These are phyloP conservation scores for Pichia californica DNA, from an alignment of 805 yeast genomes.

Conservation along the genomic window DNA sequence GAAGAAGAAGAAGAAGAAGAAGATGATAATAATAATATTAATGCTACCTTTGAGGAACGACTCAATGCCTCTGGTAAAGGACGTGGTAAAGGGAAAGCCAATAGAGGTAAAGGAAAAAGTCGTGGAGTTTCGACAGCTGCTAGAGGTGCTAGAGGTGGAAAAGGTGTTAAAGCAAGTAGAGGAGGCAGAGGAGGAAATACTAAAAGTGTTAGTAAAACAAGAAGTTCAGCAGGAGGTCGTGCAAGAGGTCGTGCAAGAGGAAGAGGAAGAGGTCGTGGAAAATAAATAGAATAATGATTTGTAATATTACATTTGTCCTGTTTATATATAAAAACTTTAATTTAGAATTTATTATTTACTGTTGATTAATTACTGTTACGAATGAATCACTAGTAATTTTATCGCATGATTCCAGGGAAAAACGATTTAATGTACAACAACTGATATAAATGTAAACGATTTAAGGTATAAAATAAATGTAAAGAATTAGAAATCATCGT, in stretches of 20 bases:
- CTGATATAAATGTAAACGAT: neutral
- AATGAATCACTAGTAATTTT: too few relatives aligned
- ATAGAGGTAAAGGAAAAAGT: slow-evolving; percentile 4
- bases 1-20: slow-evolving; percentile 1
- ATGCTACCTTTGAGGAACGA: slow-evolving; percentile 1
- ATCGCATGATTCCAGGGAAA: too few relatives aligned
- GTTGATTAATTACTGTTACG: too few relatives aligned
- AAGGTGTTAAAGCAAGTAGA: neutral
- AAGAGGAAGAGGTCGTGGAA: neutral
- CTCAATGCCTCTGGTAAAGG: neutral
- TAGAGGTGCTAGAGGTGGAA: neutral
- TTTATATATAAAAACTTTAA: too few relatives aligned
- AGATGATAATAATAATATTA: neutral
- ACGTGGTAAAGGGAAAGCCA: too few relatives aligned
- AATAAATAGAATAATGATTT: too few relatives aligned
- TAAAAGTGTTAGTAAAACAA: neutral
- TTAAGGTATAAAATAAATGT: neutral
- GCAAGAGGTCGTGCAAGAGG: neutral
- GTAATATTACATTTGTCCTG: too few relatives aligned
- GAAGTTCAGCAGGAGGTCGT: neutral
- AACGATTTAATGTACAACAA: neutral
- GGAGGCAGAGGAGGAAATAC: slow-evolving; percentile 5
- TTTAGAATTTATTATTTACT: too few relatives aligned
- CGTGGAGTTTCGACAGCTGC: too few relatives aligned
- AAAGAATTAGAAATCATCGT: slow-evolving; percentile 10